phyloP scores from a whole-genome alignment of 208 protist species.

The Wallacemonas sp. region DNA sequence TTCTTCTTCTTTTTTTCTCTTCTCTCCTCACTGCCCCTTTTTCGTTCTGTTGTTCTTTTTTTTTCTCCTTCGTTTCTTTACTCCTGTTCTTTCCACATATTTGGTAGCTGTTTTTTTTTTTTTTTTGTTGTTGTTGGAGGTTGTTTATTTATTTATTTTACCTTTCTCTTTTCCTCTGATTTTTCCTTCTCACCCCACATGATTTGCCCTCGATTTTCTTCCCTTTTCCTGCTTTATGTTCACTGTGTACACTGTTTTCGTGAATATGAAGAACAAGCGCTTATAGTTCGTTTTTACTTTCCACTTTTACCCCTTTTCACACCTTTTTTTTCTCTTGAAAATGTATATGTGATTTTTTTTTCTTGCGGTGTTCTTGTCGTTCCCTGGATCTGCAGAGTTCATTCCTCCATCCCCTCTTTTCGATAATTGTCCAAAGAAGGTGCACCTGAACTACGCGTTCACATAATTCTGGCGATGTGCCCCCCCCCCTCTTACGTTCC shows the following conservation, averaged over 20 bases:
- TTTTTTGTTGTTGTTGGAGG: neutral
- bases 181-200: neutral
- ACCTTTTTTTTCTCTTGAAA: constrained; percentile 4
- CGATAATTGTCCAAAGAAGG: no score
- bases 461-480: no score
- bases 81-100: neutral
- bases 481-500: no score
- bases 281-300: constrained; percentile 18
- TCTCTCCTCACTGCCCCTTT: neutral
- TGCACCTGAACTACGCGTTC: no score
- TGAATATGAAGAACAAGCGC: constrained; percentile 19
- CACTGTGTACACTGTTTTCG: neutral
- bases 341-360: constrained; percentile 1
- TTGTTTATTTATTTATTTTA: neutral
- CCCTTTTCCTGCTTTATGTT: constrained; percentile 7
- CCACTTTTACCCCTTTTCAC: neutral
- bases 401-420: no score
- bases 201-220: neutral
- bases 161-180: constrained; percentile 4
- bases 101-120: constrained; percentile 5
- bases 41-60: neutral
- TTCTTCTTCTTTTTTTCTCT: neutral
- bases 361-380: neutral
- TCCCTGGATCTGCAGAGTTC: neutral
- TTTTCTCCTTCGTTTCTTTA: neutral